Base-by-base conservation (phyloP, 108 stramenopile genomes). In the Fragilaria crotonensis region DNA sequence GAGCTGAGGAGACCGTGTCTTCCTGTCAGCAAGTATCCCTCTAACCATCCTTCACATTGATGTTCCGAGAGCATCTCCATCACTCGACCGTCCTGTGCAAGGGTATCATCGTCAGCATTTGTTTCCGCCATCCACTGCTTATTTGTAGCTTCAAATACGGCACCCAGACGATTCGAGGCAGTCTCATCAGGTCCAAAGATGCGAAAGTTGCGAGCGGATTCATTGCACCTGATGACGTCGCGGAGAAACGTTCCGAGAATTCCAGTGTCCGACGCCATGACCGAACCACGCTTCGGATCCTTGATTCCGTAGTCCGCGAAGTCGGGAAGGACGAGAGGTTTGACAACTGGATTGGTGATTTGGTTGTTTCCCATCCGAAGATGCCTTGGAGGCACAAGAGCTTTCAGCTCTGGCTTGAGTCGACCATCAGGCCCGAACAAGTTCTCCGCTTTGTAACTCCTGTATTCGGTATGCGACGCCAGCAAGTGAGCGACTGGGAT, bases 41-140 rank as follows among this genome's bases (percentile, higher is more conserved):
- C 63, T 27, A 64, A 46, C 63, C 63, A 64, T 64, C 63, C 63
- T 21, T 64, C 55, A 46, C 63, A 64, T 57, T 64, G 63, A 64
- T 64, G 63, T 48, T 64, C 63, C 27, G 30, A 31, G 19, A 64
- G 53, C 63, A 64, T 64, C 31, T 64, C 63, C 56, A 64, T 57
- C 22, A 64, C 63, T 19, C 63, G 52, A 25, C 63, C 63, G 36
- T 61, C 49, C n/a, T 53, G 29, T 5, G 63, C 19, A 7, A 45
- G 17, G 25, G 28, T 28, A 57, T 64, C 53, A 45, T 64, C 63
- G 9, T 54, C 63, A 4, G 2, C 20, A 25, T 33, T 26, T 54
- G 48, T 20, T 27, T 62, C 50, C 41, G 7, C 47, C 55, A 64
- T 54, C 36, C 52, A 64, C 25, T 64, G 63, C 36, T 64, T 64